Base-by-base conservation (phyloP, 305 asterid species). In the Fraxinus baroniana region DNA sequence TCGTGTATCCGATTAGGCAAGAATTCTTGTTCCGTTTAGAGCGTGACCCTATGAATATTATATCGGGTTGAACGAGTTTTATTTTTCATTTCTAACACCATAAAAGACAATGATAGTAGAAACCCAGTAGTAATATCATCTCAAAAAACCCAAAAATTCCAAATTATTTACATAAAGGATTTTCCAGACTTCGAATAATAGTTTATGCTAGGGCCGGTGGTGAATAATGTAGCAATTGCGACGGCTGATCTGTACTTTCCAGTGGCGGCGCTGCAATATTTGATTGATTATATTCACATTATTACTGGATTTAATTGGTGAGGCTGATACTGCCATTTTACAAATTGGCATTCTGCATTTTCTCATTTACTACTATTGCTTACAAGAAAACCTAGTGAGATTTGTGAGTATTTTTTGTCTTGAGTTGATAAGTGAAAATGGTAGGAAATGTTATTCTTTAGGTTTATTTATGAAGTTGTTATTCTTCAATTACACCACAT, bases 231-330 rank as follows among this genome's bases (percentile, higher is more conserved):
- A 68, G 97, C 94, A 4, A 39, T 83, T 79, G 97, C 94, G 0
- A 94, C 97, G 2, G 94, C 97, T 0, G 99, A 93, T 83, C 93
- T 97, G 52, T 92, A 60, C 84, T 77, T 86, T 77, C 97, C 98
- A 0, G 94, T 94, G 84, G 95, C 94, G 13, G 93, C 84, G 17
- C 86, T 95, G 36, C 97, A 94, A 84, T 85, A 95, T 81, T 62
- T 93, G 77, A 91, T 95, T 64, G 95, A 90, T 79, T 92, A 92
- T 80, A 90, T 95, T 70, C 99, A 95, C 85, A 72, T 62, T 41
- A 84, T 52, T 71, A 89, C 92, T 4, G 99, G 99, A 37, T 82
- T 91, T 15, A n/a, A 87, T 83, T 95, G 99, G 98, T 94, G 85
- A 84, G 88, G 71, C 30, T 44, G 44, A 32, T 28, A 39, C 32